Evolutionary conservation across 1,284 basidiomycete species (phyloP).

Genomic region (Sphaerobolus stellatus): DNA sequence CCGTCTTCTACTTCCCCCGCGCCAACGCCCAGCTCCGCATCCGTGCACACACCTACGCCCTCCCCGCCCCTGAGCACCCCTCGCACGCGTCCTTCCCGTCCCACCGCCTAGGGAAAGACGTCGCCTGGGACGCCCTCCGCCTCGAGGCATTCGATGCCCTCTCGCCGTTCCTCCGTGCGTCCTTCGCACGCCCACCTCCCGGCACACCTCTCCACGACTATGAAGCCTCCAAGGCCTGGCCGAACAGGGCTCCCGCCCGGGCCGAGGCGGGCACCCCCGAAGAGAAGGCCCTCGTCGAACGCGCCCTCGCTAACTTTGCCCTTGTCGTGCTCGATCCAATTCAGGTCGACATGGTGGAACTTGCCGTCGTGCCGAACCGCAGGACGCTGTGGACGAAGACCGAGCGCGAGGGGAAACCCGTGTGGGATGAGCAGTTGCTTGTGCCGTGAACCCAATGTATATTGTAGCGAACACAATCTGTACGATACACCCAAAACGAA

Average conservation of each 20-base stretch:
- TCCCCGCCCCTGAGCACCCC: slow-evolving; percentile 38
- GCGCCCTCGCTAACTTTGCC: slow-evolving; percentile 60
- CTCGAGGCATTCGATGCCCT: slow-evolving; percentile 51
- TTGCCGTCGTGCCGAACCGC: slow-evolving; percentile 52
- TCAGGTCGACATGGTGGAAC: slow-evolving; percentile 61
- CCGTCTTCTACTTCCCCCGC: slow-evolving; percentile 59
- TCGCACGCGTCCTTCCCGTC: slow-evolving; percentile 28
- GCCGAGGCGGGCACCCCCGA: slow-evolving; percentile 44
- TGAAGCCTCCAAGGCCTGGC: slow-evolving; percentile 60
- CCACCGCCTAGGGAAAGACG: slow-evolving; percentile 38
- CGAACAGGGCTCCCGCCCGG: slow-evolving; percentile 38
- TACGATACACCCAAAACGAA: slow-evolving; percentile 14
- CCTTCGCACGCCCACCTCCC: slow-evolving; percentile 61
- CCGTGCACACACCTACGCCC: slow-evolving; percentile 45
- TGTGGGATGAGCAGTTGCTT: slow-evolving; percentile 54
- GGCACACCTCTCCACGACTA: slow-evolving; percentile 48
- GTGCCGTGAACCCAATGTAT: slow-evolving; percentile 58
- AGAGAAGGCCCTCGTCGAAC: slow-evolving; percentile 14
- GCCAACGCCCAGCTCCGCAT: slow-evolving; percentile 62
- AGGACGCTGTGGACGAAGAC: slow-evolving; percentile 51
- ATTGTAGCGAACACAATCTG: too few species aligned
- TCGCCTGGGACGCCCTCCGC: slow-evolving; percentile 65
- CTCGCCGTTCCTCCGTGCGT: slow-evolving; percentile 58
- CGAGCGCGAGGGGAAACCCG: slow-evolving; percentile 24
- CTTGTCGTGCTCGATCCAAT: slow-evolving; percentile 62